These are phyloP conservation scores for Chalciporus piperatus DNA, from an alignment of 768 basidiomycete species.

Conservation along the genomic window DNA sequence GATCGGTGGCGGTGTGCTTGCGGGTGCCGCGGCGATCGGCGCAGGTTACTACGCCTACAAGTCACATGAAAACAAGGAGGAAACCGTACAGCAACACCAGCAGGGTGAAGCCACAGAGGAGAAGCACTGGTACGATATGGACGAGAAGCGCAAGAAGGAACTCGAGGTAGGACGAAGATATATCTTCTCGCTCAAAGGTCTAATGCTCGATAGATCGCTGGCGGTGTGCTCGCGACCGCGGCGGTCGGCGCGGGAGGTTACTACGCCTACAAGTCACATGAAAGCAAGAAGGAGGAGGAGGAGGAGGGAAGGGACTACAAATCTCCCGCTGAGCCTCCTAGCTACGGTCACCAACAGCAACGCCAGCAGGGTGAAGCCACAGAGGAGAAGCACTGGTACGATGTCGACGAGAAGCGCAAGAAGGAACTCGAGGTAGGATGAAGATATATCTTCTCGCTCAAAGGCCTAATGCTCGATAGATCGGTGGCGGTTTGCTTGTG, in stretches of 20 bases:
- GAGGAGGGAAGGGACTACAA: too few species aligned
- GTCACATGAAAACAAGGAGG: too few species aligned
- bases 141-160: slow-evolving; percentile 54
- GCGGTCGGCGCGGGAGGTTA: slow-evolving; percentile 50
- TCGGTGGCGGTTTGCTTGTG: slow-evolving; percentile 61
- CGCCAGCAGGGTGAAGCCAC: slow-evolving; percentile 26
- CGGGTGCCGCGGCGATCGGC: slow-evolving; percentile 50
- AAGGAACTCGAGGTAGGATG: slow-evolving; percentile 50
- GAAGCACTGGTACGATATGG: slow-evolving; percentile 55
- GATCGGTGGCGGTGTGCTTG: slow-evolving; percentile 64
- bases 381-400: slow-evolving; percentile 54
- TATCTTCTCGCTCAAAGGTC: not conserved
- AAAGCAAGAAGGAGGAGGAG: slow-evolving; percentile 58
- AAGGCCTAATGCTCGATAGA: slow-evolving; percentile 34
- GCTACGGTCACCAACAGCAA: slow-evolving; percentile 25
- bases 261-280: slow-evolving; percentile 52
- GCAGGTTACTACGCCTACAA: slow-evolving; percentile 53
- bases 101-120: slow-evolving; percentile 34
- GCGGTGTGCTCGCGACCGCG: slow-evolving; percentile 53
- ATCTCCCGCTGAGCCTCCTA: too few species aligned
- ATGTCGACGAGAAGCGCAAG: slow-evolving; percentile 54
- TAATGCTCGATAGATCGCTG: slow-evolving; percentile 50
- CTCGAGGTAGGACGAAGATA: slow-evolving; percentile 43
- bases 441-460: not conserved
- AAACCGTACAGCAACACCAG: slow-evolving; percentile 28